A percentile compares a stretch with the other conserved stretches of the same genome.
These are phyloP conservation scores for Boletus subparvulus DNA, from an alignment of 768 basidiomycete genomes.

Conservation along the genomic window DNA sequence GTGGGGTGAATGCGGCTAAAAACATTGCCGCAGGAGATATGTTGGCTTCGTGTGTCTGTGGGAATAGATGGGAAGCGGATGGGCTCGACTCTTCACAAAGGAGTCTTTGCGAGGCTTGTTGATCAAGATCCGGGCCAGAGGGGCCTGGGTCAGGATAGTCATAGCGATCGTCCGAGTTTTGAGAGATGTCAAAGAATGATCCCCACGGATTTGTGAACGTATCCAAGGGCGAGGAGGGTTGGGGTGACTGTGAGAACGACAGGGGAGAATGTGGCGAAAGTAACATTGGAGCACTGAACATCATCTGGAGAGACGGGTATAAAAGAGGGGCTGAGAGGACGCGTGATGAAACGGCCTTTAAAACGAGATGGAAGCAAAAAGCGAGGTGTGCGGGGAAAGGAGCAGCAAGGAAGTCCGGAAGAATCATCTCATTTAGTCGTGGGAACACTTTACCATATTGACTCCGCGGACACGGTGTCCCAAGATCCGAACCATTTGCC, in stretches of 20 bases:
- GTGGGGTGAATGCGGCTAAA: conserved; percentile 59
- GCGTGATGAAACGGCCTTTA: not conserved
- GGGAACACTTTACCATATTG: conserved; percentile 10
- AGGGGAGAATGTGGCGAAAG: not conserved
- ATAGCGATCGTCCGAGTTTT: not conserved
- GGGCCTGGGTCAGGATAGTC: not conserved
- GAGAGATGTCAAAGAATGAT: not conserved
- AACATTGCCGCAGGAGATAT: conserved; percentile 75
- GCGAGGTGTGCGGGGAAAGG: conserved; percentile 17
- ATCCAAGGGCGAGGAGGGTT: conserved; percentile 9
- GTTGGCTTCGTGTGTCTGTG: conserved; percentile 17
- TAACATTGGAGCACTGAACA: conserved; percentile 3
- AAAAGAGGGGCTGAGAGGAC: not conserved
- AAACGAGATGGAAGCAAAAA: not conserved
- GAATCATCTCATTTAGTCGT: conserved; percentile 19
- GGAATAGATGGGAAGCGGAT: not conserved
- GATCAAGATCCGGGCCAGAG: conserved; percentile 29
- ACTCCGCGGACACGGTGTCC: not conserved
- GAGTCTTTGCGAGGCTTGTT: conserved; percentile 20
- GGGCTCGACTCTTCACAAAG: conserved; percentile 3
- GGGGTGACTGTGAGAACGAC: conserved; percentile 7
- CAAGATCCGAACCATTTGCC: not conserved
- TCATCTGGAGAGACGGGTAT: not conserved
- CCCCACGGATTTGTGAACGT: conserved; percentile 12
- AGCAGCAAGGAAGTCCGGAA: conserved; percentile 4